A percentile compares a stretch with the other conserved stretches of the same genome.
Conservation (phyloP, 495 filamentous ascomycete genomes). For the Penicillium maclennaniae region DNA sequence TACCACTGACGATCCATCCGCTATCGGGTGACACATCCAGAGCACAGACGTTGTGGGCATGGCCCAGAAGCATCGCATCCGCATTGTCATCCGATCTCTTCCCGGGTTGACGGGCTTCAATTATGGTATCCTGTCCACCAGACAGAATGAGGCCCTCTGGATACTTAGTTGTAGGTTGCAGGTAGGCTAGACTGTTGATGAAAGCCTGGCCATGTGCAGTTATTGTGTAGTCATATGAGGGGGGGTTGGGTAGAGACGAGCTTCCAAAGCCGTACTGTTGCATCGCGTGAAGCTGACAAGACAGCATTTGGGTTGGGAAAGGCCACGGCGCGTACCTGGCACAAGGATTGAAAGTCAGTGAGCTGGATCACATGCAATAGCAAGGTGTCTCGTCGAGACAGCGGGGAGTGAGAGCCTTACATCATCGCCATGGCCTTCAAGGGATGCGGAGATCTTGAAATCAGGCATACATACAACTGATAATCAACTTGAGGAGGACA, state of each 20-base stretch:
- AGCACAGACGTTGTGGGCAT: constrained; percentile 80
- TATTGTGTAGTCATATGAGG: constrained; percentile 70
- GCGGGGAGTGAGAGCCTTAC: constrained; percentile 47
- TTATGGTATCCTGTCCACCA: constrained; percentile 84
- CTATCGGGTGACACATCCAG: constrained; percentile 71
- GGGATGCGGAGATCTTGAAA: constrained; percentile 79
- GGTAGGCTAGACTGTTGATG: constrained; percentile 77
- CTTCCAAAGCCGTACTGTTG: constrained; percentile 85
- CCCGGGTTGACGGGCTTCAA: constrained; percentile 76
- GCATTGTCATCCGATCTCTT: constrained; percentile 68
- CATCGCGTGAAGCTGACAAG: constrained; percentile 85
- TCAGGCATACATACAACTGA: constrained; percentile 49
- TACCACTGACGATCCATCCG: constrained; percentile 78
- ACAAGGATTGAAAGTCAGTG: constrained; percentile 10
- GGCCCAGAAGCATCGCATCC: constrained; percentile 80
- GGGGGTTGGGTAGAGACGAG: constrained; percentile 60
- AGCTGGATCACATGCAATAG: constrained; percentile 10
- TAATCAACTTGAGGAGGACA: not conserved
- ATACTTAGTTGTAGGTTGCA: constrained; percentile 63
- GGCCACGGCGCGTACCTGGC: constrained; percentile 80
- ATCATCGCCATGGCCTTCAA: constrained; percentile 79
- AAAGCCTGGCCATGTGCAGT: constrained; percentile 73
- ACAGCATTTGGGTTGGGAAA: constrained; percentile 72
- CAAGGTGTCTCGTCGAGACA: constrained; percentile 11
- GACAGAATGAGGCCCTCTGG: constrained; percentile 82